A percentile compares a stretch with the other conserved stretches of the same genome.
These are phyloP conservation scores for Chaetoscypha palmicola DNA, from an alignment of 2,329 filamentous ascomycete genomes.

Conservation along the genomic window DNA sequence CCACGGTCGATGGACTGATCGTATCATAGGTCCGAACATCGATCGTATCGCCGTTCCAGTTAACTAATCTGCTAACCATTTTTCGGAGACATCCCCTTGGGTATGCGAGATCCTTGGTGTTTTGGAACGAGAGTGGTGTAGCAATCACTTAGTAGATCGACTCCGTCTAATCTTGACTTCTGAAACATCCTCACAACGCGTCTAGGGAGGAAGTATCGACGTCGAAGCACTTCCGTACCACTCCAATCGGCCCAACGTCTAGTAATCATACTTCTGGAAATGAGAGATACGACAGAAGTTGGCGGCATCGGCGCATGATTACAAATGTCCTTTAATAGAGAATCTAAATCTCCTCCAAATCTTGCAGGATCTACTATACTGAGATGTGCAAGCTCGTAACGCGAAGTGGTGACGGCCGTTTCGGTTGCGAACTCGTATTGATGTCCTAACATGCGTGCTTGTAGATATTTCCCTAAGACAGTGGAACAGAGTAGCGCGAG, in stretches of 20 bases:
- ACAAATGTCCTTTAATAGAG: conserved; percentile 20
- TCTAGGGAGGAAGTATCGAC: conserved; percentile 17
- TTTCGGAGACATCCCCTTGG: neutral
- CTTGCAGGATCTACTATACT: conserved; percentile 13
- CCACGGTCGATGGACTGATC: conserved; percentile 7
- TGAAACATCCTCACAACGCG: conserved; percentile 19
- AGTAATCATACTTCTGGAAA: conserved; percentile 26
- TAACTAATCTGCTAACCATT: neutral
- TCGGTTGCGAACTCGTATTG: conserved; percentile 27
- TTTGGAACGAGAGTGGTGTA: conserved; percentile 9
- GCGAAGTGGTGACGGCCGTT: conserved; percentile 17
- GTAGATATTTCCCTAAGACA: conserved; percentile 23
- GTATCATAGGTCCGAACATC: conserved; percentile 40
- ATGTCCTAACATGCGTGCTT: conserved; percentile 21
- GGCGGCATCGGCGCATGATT: conserved; percentile 25
- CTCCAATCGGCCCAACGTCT: conserved; percentile 22
- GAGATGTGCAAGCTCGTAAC: conserved; percentile 14
- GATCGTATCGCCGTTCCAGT: conserved; percentile 47
- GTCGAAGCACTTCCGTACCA: conserved; percentile 15
- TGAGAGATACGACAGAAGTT: conserved; percentile 23
- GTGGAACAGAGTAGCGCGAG: conserved; percentile 22
- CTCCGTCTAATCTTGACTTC: conserved; percentile 14
- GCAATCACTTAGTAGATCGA: conserved; percentile 22
- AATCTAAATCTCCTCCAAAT: conserved; percentile 13
- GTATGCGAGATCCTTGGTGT: conserved; percentile 8